phyloP scores from a whole-genome alignment of 805 yeast species.

The Yarrowia alimentaria region DNA sequence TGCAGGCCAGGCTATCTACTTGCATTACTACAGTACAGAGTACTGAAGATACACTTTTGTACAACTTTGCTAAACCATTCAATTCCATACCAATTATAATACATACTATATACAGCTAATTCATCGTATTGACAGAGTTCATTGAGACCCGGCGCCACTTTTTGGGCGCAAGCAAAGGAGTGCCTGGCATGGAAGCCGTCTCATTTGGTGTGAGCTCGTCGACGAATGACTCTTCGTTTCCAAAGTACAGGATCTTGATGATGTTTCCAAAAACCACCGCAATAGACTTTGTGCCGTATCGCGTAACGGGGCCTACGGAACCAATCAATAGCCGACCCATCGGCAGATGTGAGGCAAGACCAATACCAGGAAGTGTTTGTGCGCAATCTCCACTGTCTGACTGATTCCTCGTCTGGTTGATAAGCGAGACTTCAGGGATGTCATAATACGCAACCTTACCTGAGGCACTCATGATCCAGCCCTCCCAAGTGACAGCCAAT shows the following conservation, averaged over 20 bases:
- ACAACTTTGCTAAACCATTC: no score
- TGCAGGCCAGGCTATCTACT: no score
- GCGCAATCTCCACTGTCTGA: conserved; percentile 29
- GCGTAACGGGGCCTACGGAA: conserved; percentile 58
- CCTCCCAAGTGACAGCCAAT: conserved; percentile 64
- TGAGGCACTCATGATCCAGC: conserved; percentile 70
- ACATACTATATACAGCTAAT: conserved; percentile 28
- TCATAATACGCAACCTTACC: conserved; percentile 62
- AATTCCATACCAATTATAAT: conserved; percentile 26
- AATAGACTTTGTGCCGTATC: conserved; percentile 75
- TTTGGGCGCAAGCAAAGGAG: conserved; percentile 23
- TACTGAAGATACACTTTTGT: no score
- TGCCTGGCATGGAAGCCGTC: conserved; percentile 27
- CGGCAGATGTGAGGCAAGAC: conserved; percentile 32
- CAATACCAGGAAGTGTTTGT: conserved; percentile 39
- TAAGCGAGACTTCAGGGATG: conserved; percentile 44
- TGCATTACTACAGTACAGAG: no score
- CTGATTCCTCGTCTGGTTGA: conserved; percentile 4
- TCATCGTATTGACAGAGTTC: conserved; percentile 26
- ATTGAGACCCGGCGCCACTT: conserved; percentile 28
- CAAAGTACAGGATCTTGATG: conserved; percentile 70
- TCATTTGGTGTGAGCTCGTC: conserved; percentile 26
- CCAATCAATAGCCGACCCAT: conserved; percentile 46
- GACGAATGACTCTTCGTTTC: conserved; percentile 55
- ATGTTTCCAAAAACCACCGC: conserved; percentile 72